phyloP scores from a whole-genome alignment of 2,329 filamentous ascomycete species.

The Aspergillus neoniger region DNA sequence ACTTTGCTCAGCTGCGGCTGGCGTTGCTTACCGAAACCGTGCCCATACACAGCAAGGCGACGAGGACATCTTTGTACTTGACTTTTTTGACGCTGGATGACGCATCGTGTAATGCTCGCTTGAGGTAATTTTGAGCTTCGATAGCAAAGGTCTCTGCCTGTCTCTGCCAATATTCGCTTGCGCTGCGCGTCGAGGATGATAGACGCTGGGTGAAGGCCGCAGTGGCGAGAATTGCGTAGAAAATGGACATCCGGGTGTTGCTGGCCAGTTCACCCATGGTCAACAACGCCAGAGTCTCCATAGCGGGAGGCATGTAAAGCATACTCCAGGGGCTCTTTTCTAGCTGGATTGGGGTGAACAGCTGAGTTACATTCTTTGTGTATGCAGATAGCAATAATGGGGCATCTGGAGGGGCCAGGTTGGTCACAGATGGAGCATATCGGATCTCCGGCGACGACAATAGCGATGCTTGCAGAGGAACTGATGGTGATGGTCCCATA shows the following conservation, averaged over 20 bases:
- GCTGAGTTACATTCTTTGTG: constrained; percentile 35
- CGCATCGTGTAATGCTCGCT: constrained; percentile 38
- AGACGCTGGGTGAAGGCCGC: constrained; percentile 47
- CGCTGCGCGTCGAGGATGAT: constrained; percentile 22
- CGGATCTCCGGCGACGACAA: neutral
- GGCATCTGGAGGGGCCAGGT: constrained; percentile 30
- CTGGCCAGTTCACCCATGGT: constrained; percentile 44
- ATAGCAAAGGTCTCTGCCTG: constrained; percentile 31
- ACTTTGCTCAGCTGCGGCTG: neutral
- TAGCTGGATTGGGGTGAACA: constrained; percentile 32
- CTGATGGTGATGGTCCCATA: neutral
- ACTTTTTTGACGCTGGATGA: constrained; percentile 38
- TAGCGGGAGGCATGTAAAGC: constrained; percentile 46
- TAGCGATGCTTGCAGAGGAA: neutral
- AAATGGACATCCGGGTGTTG: constrained; percentile 41
- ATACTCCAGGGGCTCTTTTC: constrained; percentile 50
- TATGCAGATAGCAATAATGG: constrained; percentile 44
- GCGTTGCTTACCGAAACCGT: constrained; percentile 31
- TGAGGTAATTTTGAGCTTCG: constrained; percentile 35
- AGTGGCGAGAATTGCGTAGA: constrained; percentile 46
- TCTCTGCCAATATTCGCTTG: constrained; percentile 35
- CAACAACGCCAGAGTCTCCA: constrained; percentile 47
- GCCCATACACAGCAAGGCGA: constrained; percentile 48
- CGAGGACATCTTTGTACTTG: constrained; percentile 50
- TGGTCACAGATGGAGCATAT: neutral